Percentiles rank a stretch among this genome's conserved stretches.
These are phyloP conservation scores for Ceratobasidium sp. DNA, from an alignment of 1,284 basidiomycete genomes.

Conservation along the genomic window DNA sequence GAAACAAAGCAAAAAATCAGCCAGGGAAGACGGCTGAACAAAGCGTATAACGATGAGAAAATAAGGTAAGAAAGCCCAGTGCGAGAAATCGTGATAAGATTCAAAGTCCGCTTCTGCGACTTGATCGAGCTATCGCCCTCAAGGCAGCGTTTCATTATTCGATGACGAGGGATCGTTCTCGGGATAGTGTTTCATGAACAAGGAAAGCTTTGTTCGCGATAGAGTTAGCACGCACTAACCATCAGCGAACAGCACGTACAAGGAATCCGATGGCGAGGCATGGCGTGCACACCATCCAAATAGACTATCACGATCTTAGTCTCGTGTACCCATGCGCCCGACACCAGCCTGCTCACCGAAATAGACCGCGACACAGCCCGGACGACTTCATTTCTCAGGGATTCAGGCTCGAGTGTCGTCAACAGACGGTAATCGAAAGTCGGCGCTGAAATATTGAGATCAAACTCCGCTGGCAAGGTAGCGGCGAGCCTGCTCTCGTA, in stretches of 20 bases:
- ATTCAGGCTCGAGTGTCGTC: constrained; percentile 56
- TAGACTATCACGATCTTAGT: constrained; percentile 58
- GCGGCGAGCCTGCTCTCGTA: constrained; percentile 68
- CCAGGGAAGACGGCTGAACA: constrained; percentile 28
- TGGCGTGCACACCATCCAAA: constrained; percentile 73
- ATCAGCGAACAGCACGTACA: constrained; percentile 32
- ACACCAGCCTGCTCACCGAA: constrained; percentile 46
- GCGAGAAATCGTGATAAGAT: constrained; percentile 38
- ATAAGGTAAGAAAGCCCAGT: constrained; percentile 33
- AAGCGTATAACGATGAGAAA: constrained; percentile 23
- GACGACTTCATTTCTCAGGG: constrained; percentile 46
- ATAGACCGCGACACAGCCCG: constrained; percentile 48
- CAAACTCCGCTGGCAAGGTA: constrained; percentile 64
- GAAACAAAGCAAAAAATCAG: constrained; percentile 10
- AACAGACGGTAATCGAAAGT: constrained; percentile 69
- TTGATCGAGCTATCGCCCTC: constrained; percentile 32
- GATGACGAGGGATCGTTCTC: constrained; percentile 32
- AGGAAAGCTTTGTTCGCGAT: constrained; percentile 41
- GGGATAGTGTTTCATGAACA: constrained; percentile 43
- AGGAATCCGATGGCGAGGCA: constrained; percentile 55
- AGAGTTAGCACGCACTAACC: constrained; percentile 30
- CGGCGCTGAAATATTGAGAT: constrained; percentile 59
- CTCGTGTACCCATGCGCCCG: neutral
- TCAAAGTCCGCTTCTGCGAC: constrained; percentile 40
- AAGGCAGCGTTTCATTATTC: constrained; percentile 32